These are phyloP conservation scores for Gaeumannomyces sp. DNA, from an alignment of 2,329 filamentous ascomycete species.

Conservation along the genomic window DNA sequence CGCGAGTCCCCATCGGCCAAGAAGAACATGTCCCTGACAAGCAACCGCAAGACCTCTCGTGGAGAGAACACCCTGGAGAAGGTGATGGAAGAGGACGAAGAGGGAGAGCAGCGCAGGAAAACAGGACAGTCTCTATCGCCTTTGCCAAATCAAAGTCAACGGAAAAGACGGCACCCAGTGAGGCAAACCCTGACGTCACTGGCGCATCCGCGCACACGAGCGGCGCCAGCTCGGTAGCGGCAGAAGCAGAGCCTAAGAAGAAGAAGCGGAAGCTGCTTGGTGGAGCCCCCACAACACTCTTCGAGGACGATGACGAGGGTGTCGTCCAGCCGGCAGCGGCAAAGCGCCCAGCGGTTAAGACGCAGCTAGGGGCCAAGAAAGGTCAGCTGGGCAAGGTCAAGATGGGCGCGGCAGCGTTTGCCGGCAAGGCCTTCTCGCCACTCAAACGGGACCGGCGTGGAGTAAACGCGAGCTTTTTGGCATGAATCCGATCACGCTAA, in stretches of 20 bases:
- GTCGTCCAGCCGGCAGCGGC: conserved; percentile 15
- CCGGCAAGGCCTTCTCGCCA: conserved; percentile 57
- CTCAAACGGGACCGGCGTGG: conserved; percentile 64
- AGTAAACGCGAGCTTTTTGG: conserved; percentile 54
- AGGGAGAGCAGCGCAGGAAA: conserved; percentile 23
- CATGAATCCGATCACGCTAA: conserved; percentile 13
- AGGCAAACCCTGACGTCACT: conserved; percentile 41
- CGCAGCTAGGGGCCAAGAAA: conserved; percentile 19
- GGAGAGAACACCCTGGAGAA: conserved; percentile 29
- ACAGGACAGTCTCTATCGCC: conserved; percentile 21
- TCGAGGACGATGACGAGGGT: conserved; percentile 59
- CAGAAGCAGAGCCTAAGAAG: conserved; percentile 42
- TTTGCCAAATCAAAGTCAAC: conserved; percentile 10
- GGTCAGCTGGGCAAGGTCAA: conserved; percentile 26
- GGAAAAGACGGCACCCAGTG: conserved; percentile 28
- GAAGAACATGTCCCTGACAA: conserved; percentile 23
- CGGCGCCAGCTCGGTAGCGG: conserved; percentile 13
- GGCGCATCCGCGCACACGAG: conserved; percentile 8
- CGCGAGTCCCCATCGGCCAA: conserved; percentile 10
- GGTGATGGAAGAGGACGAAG: conserved; percentile 27
- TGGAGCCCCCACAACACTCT: conserved; percentile 56
- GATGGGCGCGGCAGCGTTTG: conserved; percentile 26
- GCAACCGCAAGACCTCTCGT: conserved; percentile 21
- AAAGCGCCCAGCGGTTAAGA: conserved; percentile 19
- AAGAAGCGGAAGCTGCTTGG: conserved; percentile 71